A percentile compares a stretch with the other conserved stretches of the same genome.
phyloP scores from a whole-genome alignment of 345 rosid species.

The Ceriops decandra region DNA sequence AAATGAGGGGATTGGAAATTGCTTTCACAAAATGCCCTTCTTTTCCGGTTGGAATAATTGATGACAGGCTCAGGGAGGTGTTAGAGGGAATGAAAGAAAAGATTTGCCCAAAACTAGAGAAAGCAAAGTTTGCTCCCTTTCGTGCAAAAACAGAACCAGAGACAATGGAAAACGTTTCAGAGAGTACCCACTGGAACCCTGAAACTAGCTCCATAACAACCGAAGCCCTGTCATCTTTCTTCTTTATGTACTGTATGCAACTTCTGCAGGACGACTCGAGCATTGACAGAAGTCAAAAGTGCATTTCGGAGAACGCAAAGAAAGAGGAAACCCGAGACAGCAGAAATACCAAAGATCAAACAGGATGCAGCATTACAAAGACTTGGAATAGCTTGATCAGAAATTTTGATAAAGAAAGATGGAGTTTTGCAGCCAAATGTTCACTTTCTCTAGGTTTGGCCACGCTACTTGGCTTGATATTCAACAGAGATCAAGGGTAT shows the following conservation, averaged over 20 bases:
- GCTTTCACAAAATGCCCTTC: constrained; percentile 45
- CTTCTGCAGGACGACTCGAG: constrained; percentile 43
- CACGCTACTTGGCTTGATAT: constrained; percentile 53
- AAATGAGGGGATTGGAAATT: constrained; percentile 54
- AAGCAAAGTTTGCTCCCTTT: constrained; percentile 24
- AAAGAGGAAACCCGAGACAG: constrained; percentile 13
- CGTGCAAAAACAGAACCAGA: constrained; percentile 33
- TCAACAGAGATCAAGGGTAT: constrained; percentile 49
- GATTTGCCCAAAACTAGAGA: constrained; percentile 33
- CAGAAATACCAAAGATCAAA: constrained; percentile 12
- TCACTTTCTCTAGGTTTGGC: constrained; percentile 62
- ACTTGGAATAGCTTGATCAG: constrained; percentile 16
- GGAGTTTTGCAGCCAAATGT: constrained; percentile 55
- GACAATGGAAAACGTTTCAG: constrained; percentile 15
- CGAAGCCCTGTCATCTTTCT: constrained; percentile 41
- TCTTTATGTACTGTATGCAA: constrained; percentile 52
- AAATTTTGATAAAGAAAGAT: constrained; percentile 31
- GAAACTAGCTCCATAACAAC: constrained; percentile 27
- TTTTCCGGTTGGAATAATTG: constrained; percentile 41
- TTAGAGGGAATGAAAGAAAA: constrained; percentile 27
- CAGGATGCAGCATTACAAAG: constrained; percentile 7
- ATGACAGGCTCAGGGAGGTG: constrained; percentile 30
- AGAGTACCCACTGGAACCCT: constrained; percentile 17
- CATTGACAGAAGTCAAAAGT: constrained; percentile 7
- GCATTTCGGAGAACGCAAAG: background rate